Evolutionary conservation across 495 filamentous ascomycete genomes (phyloP).

Genomic region (Penicillium ochrochloron): DNA sequence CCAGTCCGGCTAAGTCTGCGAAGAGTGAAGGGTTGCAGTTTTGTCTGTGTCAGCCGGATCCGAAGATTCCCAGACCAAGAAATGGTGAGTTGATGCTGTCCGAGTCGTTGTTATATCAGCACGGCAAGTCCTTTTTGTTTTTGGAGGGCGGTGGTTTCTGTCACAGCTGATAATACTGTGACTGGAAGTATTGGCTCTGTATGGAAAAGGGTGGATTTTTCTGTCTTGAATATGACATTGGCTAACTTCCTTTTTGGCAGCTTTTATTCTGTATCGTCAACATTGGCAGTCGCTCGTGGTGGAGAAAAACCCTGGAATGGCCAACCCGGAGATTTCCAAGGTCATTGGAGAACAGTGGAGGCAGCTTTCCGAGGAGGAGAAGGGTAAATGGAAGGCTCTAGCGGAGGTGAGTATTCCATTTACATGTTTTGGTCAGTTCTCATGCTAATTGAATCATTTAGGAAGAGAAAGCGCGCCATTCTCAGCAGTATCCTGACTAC

Average conservation of each 20-base stretch:
- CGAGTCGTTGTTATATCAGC: constrained; percentile 21
- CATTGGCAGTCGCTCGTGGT: constrained; percentile 86
- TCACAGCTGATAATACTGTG: constrained; percentile 12
- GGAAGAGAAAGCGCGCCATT: constrained; percentile 92
- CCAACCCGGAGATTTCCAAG: constrained; percentile 98
- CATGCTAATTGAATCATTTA: constrained; percentile 31
- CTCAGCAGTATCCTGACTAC: constrained; percentile 89
- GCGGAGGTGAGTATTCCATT: constrained; percentile 66
- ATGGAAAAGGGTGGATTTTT: constrained; percentile 5
- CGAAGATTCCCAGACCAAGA: constrained; percentile 90
- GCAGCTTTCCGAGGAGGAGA: constrained; percentile 70
- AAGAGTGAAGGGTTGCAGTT: constrained; percentile 59
- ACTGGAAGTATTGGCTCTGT: background rate
- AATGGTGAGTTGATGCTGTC: constrained; percentile 73
- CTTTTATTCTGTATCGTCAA: constrained; percentile 97
- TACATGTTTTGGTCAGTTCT: background rate
- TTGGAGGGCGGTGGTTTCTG: constrained; percentile 18
- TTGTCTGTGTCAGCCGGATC: constrained; percentile 91
- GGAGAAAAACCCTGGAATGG: constrained; percentile 79
- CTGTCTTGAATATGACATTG: constrained; percentile 2
- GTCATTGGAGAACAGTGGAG: constrained; percentile 96
- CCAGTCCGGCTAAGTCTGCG: constrained; percentile 40
- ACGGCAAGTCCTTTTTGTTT: constrained; percentile 36
- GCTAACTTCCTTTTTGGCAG: constrained; percentile 53
- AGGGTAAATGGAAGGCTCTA: constrained; percentile 84